Evolutionary conservation across 768 basidiomycete genomes (phyloP).

Genomic region (Pleurotus giganteus): DNA sequence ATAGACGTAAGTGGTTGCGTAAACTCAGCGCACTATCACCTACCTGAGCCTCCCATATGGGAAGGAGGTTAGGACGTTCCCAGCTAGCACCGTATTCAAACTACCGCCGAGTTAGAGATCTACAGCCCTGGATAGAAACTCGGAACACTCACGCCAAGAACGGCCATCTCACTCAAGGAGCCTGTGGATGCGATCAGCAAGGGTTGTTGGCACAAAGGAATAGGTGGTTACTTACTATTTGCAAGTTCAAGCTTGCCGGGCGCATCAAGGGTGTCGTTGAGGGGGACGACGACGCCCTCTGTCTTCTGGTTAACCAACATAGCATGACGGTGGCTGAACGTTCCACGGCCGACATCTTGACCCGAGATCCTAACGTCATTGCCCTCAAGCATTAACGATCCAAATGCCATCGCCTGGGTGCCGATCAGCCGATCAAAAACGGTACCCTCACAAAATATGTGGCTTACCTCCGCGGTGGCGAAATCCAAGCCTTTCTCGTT

Average conservation of each 20-base stretch:
- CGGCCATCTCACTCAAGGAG: conserved; percentile 87
- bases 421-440: not conserved
- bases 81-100: conserved; percentile 92
- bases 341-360: conserved; percentile 90
- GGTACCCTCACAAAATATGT: not conserved
- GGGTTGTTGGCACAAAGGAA: not conserved
- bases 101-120: conserved; percentile 27
- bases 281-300: conserved; percentile 75
- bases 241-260: conserved; percentile 79
- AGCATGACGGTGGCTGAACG: conserved; percentile 84
- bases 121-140: not conserved
- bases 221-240: conserved; percentile 58
- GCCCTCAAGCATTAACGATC: conserved; percentile 80
- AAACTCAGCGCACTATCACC: conserved; percentile 8
- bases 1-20: not conserved
- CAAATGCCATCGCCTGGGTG: conserved; percentile 78
- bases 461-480: conserved; percentile 79
- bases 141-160: conserved; percentile 64
- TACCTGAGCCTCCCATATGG: conserved; percentile 93
- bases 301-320: conserved; percentile 90
- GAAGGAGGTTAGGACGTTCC: conserved; percentile 77
- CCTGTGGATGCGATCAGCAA: conserved; percentile 39
- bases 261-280: conserved; percentile 66
- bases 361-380: conserved; percentile 87
- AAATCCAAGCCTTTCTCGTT: conserved; percentile 77